phyloP scores from a whole-genome alignment of 345 rosid species.

The Psidium friedrichsthalianum region DNA sequence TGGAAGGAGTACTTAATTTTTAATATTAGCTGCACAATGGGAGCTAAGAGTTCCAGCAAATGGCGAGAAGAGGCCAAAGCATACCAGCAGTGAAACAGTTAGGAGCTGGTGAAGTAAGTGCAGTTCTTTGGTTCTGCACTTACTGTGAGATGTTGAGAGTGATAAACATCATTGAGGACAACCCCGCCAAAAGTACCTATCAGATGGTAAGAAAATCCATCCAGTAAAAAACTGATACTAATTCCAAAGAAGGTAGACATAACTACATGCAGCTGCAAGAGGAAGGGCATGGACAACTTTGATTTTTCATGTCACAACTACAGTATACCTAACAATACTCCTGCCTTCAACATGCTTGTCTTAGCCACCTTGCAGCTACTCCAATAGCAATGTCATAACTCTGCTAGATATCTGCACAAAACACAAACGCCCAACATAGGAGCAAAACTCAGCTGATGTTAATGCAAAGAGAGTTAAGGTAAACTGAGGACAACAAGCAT shows the following conservation, averaged over 20 bases:
- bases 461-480: not conserved
- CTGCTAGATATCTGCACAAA: constrained; percentile 63
- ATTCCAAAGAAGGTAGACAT: not conserved
- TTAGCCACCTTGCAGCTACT: constrained; percentile 62
- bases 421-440: not conserved
- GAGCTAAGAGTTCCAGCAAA: not conserved
- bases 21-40: not conserved
- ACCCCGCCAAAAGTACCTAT: constrained; percentile 64
- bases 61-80: not conserved
- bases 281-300: constrained; percentile 43
- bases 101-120: constrained; percentile 65
- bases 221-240: not conserved
- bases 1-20: not conserved
- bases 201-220: not conserved
- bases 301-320: constrained; percentile 30
- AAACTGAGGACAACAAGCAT: not conserved
- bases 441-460: not conserved
- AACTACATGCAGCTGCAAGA: constrained; percentile 38
- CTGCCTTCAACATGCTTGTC: constrained; percentile 49
- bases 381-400: constrained; percentile 44
- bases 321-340: constrained; percentile 56
- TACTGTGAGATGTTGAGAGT: constrained; percentile 65
- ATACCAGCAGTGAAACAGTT: constrained; percentile 72
- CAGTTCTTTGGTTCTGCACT: constrained; percentile 70
- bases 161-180: constrained; percentile 71